Base-by-base conservation (phyloP, 495 filamentous ascomycete species). In the Penicillium steckii region DNA sequence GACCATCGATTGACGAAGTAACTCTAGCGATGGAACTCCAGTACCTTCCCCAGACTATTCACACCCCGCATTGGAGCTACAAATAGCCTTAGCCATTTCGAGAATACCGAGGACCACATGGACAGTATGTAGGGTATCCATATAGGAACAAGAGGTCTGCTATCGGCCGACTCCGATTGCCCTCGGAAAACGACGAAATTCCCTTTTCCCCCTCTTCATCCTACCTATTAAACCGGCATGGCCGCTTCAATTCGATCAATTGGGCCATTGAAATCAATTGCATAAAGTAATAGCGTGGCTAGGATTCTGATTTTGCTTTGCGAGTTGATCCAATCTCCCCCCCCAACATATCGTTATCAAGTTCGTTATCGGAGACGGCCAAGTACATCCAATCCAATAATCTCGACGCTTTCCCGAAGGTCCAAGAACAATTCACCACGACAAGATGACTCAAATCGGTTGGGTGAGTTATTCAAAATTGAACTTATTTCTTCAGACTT, bases 391-490 rank as follows among this genome's bases (percentile, higher is more conserved):
- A 45, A 37, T 37, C 33, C 33, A 37, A 32, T 46, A 41, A 21
- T 19, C 38, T 23, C 8, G 6, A 22, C 21, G 18, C 38, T 41
- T 41, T 41, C 38, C 38, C 38, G 38, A 15, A 22, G 18, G 33
- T 13, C 33, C 33, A 41, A 21, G 38, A 19, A 19, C 38, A 41
- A 19, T 13, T 22, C 38, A 41, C 21, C 12, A 40, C 21, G 43
- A 18, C 63, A 61, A 21, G 22, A 73, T 74, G 71, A 49, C 64
- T 55, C 70, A 69, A 56, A 69, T 75, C 44, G 71, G 71, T 59
- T 75, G 71, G 71, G 71, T 69, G 55, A 54, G 57, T 51, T n/a
- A n/a, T n/a, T 13, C 10, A 15, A 24, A 9, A 35, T 25, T 10
- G 4, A 46, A 18, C 29, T 4, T 33, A 12, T 22, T 26, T 12